Conservation (phyloP, 75 land plant species). For the Isoetes taiwanensis region DNA sequence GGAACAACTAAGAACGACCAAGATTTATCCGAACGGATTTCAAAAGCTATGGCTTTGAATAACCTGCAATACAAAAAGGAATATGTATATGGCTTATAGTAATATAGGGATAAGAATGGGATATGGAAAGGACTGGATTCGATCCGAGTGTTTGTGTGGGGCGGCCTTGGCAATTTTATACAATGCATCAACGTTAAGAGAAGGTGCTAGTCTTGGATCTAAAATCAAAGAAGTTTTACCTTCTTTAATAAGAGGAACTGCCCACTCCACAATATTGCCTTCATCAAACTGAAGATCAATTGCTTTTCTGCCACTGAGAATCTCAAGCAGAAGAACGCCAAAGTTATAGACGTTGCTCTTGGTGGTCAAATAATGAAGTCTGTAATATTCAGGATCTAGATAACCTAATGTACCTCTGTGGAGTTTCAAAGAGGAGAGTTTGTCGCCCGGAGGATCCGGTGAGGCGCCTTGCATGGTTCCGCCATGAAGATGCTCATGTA, state of each 20-base stretch:
- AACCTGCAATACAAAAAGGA: too few species aligned
- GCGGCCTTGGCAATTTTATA: slow-evolving; percentile 59
- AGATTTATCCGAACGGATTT: too few species aligned
- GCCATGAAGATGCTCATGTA: slow-evolving; percentile 73
- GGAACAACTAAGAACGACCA: too few species aligned
- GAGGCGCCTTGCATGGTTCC: too few species aligned
- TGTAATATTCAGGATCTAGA: slow-evolving; percentile 75
- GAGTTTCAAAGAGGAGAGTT: slow-evolving; percentile 65
- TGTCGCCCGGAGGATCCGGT: slow-evolving; percentile 63
- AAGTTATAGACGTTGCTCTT: slow-evolving; percentile 88
- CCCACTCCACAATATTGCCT: slow-evolving; percentile 75
- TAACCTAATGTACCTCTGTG: slow-evolving; percentile 84
- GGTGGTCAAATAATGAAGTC: slow-evolving; percentile 76
- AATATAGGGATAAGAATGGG: too few species aligned
- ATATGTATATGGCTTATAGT: too few species aligned
- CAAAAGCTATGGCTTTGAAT: too few species aligned
- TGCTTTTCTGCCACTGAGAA: slow-evolving; percentile 67
- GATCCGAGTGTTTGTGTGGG: too few species aligned
- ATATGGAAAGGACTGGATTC: too few species aligned
- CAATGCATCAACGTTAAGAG: slow-evolving; percentile 43
- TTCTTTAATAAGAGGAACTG: slow-evolving; percentile 62
- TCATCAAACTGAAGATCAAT: slow-evolving; percentile 68
- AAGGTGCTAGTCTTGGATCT: slow-evolving; percentile 49
- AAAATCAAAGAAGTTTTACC: slow-evolving; percentile 38
- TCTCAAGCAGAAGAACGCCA: slow-evolving; percentile 71